Percentiles rank a stretch among this genome's conserved stretches.
Conservation (phyloP, 2,329 filamentous ascomycete genomes). For the Fusarium sp. region DNA sequence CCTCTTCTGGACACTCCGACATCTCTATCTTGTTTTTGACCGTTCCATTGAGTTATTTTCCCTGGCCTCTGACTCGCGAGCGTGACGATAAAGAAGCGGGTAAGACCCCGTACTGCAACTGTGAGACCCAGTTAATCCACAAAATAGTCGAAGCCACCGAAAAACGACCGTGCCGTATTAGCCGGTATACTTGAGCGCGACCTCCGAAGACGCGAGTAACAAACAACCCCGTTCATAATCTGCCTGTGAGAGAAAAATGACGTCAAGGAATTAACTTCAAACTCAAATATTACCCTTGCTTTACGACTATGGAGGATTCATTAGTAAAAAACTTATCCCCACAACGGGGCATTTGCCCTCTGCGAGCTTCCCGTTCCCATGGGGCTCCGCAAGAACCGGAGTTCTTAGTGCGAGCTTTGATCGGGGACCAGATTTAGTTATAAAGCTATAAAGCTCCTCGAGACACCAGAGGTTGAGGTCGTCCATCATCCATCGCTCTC, state of each 20-base stretch:
- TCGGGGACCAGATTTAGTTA: neutral
- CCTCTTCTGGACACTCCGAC: slow-evolving; percentile 12
- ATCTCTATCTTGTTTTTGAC: neutral
- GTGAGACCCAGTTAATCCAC: slow-evolving; percentile 12
- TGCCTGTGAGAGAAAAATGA: neutral
- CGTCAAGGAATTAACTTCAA: too few relatives aligned
- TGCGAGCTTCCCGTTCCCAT: slow-evolving; percentile 21
- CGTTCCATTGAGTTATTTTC: slow-evolving; percentile 11
- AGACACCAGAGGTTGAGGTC: neutral
- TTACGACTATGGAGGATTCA: neutral
- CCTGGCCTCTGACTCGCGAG: slow-evolving; percentile 22
- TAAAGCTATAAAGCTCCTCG: slow-evolving; percentile 2
- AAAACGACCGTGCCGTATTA: slow-evolving; percentile 41
- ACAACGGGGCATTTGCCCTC: slow-evolving; percentile 28
- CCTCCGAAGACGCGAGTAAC: too few relatives aligned
- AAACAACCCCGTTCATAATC: too few relatives aligned
- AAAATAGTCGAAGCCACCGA: slow-evolving; percentile 19
- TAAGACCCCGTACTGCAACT: slow-evolving; percentile 8
- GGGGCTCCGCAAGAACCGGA: slow-evolving; percentile 37
- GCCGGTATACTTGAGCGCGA: slow-evolving; percentile 14
- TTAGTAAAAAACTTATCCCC: slow-evolving; percentile 19
- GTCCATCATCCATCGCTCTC: neutral
- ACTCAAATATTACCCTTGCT: slow-evolving; percentile 2
- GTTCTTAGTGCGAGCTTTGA: neutral
- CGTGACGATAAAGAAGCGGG: slow-evolving; percentile 6